Conservation (phyloP, 2,329 filamentous ascomycete species). For the Nemania bipapillata region DNA sequence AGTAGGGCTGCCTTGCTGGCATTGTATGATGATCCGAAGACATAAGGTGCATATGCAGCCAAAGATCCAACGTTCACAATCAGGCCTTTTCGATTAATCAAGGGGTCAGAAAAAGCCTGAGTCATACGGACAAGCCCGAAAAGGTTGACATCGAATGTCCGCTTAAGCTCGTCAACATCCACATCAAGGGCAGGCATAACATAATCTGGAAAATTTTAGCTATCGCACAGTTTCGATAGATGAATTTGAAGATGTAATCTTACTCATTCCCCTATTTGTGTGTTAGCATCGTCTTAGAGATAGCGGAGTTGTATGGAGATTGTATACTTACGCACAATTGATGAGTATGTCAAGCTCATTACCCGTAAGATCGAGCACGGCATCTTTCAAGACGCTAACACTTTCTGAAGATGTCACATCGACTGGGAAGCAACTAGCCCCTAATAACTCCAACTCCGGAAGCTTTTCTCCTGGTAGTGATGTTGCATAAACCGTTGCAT, state of each 20-base stretch:
- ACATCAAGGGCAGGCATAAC: conserved; percentile 46
- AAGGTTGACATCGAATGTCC: conserved; percentile 46
- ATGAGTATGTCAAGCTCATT: conserved; percentile 26
- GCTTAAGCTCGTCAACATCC: conserved; percentile 34
- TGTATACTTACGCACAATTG: conserved; percentile 38
- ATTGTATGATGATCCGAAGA: conserved; percentile 37
- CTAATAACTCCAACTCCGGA: conserved; percentile 19
- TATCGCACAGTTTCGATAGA: background rate
- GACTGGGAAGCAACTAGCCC: conserved; percentile 21
- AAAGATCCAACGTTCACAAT: conserved; percentile 48
- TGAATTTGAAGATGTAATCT: background rate
- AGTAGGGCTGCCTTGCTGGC: conserved; percentile 39
- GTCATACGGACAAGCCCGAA: conserved; percentile 48
- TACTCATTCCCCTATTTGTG: conserved; percentile 19
- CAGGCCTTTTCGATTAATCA: conserved; percentile 41
- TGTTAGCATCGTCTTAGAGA: background rate
- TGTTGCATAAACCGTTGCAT: conserved; percentile 24
- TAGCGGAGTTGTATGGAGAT: background rate
- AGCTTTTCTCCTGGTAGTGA: conserved; percentile 31
- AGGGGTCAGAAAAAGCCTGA: conserved; percentile 41
- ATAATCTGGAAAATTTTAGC: conserved; percentile 32
- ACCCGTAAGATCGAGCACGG: background rate
- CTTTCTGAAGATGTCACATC: conserved; percentile 39
- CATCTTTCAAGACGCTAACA: background rate
- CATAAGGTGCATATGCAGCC: conserved; percentile 40